Evolutionary conservation across 1,139 yeast genomes (phyloP).

Genomic region (Zygosaccharomyces pseudobailii): DNA sequence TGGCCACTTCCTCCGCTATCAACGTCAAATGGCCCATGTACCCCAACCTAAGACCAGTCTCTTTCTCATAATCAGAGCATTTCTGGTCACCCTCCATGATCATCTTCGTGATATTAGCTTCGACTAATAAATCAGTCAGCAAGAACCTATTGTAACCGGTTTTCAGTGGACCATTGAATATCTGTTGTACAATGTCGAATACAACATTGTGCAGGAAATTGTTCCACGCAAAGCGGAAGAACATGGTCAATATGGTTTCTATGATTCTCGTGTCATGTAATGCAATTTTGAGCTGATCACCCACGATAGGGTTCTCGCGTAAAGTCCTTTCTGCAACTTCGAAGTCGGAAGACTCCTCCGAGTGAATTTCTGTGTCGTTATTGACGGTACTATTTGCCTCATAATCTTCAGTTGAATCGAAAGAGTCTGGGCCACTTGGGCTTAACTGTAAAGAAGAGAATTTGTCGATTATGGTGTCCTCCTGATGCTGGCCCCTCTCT

Average conservation of each 20-base stretch:
- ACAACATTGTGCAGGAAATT: slow-evolving; percentile 95
- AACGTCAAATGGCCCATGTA: slow-evolving; percentile 96
- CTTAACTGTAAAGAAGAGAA: slow-evolving; percentile 17
- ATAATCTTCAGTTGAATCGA: slow-evolving; percentile 7
- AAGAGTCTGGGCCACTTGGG: slow-evolving; percentile 7
- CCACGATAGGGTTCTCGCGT: slow-evolving; percentile 70
- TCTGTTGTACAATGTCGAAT: slow-evolving; percentile 95
- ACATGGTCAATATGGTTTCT: slow-evolving; percentile 75
- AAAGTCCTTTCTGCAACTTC: slow-evolving; percentile 25
- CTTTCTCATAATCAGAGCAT: slow-evolving; percentile 63
- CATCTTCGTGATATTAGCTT: slow-evolving; percentile 74
- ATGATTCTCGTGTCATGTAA: slow-evolving; percentile 78
- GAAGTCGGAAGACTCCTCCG: slow-evolving; percentile 26
- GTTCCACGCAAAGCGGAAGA: slow-evolving; percentile 95
- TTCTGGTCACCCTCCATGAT: slow-evolving; percentile 79
- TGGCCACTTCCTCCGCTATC: slow-evolving; percentile 95
- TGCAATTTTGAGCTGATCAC: slow-evolving; percentile 83
- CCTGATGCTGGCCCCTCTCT: neutral
- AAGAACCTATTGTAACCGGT: slow-evolving; percentile 80
- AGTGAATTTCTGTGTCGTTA: slow-evolving; percentile 18
- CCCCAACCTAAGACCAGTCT: slow-evolving; percentile 66
- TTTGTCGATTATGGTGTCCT: slow-evolving; percentile 13
- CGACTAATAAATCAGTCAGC: slow-evolving; percentile 77
- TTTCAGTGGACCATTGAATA: slow-evolving; percentile 89
- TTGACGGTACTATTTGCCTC: slow-evolving; percentile 10